These are phyloP conservation scores for Paragyromitra xinjiangensis DNA, from an alignment of 495 filamentous ascomycete species.

Conservation along the genomic window DNA sequence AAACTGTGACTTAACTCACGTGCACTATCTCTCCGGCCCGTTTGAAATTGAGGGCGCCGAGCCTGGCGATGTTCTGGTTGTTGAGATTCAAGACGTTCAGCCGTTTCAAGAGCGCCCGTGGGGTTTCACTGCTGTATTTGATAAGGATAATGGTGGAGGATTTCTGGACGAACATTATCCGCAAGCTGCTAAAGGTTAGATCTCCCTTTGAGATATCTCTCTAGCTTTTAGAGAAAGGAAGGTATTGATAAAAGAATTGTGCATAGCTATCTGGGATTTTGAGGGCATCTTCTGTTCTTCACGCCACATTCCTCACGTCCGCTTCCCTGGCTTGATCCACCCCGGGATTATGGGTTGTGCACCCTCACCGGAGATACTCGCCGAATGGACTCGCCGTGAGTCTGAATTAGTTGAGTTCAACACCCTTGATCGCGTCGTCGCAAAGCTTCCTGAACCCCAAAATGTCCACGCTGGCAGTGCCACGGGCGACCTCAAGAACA, in stretches of 20 bases:
- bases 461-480: slow-evolving; percentile 79
- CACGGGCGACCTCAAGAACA: slow-evolving; percentile 68
- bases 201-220: background rate
- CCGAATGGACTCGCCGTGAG: slow-evolving; percentile 77
- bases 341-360: slow-evolving; percentile 94
- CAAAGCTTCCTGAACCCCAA: slow-evolving; percentile 75
- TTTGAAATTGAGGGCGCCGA: slow-evolving; percentile 88
- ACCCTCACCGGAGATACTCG: slow-evolving; percentile 73
- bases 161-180: slow-evolving; percentile 93
- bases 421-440: slow-evolving; percentile 76
- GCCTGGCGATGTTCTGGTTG: slow-evolving; percentile 85
- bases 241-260: slow-evolving; percentile 55
- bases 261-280: slow-evolving; percentile 90
- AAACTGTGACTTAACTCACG: slow-evolving; percentile 81
- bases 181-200: slow-evolving; percentile 51
- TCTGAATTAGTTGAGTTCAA: slow-evolving; percentile 72
- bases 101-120: slow-evolving; percentile 86
- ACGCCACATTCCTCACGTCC: slow-evolving; percentile 87
- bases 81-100: slow-evolving; percentile 97
- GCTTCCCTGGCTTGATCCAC: slow-evolving; percentile 92
- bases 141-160: slow-evolving; percentile 84
- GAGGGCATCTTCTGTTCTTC: slow-evolving; percentile 93
- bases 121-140: slow-evolving; percentile 91
- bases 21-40: slow-evolving; percentile 90
- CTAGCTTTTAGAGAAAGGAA: background rate